These are phyloP conservation scores for Nicotiana sylvestris DNA, from an alignment of 257 asterid genomes.

Conservation along the genomic window DNA sequence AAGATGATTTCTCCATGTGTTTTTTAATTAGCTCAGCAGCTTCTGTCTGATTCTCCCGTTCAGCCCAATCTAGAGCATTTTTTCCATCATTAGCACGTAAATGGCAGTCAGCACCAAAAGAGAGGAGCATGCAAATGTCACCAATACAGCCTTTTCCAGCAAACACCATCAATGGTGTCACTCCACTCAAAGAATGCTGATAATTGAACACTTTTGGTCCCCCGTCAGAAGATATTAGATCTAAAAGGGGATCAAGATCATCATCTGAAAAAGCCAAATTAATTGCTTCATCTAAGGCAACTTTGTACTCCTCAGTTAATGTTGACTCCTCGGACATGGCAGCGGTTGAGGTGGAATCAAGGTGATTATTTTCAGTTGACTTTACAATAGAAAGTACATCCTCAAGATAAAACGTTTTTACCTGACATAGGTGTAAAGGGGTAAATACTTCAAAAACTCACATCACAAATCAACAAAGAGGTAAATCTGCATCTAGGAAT, in stretches of 20 bases:
- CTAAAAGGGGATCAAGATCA: conserved; percentile 70
- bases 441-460: conserved; percentile 8
- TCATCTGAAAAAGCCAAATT: conserved; percentile 56
- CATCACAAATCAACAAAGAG: conserved; percentile 15
- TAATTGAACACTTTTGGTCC: conserved; percentile 46
- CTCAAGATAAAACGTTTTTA: conserved; percentile 68
- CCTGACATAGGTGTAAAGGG: conserved; percentile 41
- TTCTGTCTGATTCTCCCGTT: conserved; percentile 45
- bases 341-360: conserved; percentile 16
- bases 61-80: conserved; percentile 75
- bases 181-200: conserved; percentile 73
- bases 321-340: conserved; percentile 29
- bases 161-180: conserved; percentile 85
- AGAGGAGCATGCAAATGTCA: conserved; percentile 84
- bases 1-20: conserved; percentile 49
- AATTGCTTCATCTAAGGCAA: conserved; percentile 80
- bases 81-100: conserved; percentile 50
- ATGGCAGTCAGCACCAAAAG: conserved; percentile 64
- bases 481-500: background rate
- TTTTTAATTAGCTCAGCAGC: conserved; percentile 58
- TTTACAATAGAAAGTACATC: conserved; percentile 66
- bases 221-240: conserved; percentile 58
- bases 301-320: conserved; percentile 53
- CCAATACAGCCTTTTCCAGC: conserved; percentile 70
- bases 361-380: conserved; percentile 36